These are phyloP conservation scores for Mrakia frigida DNA, from an alignment of 768 basidiomycete species.

Conservation along the genomic window DNA sequence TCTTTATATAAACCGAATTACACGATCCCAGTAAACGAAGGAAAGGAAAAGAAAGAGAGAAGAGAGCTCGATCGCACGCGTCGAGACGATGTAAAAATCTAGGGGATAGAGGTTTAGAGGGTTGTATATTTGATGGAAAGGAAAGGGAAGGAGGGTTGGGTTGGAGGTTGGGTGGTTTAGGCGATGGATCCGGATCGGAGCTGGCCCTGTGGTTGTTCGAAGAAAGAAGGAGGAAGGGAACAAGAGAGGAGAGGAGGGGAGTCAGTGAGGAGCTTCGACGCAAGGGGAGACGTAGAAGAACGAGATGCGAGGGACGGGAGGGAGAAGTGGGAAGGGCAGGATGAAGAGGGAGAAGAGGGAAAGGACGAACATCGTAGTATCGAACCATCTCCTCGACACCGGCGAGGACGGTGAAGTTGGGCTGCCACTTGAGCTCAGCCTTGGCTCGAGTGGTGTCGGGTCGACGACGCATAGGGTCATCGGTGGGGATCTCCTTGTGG, in stretches of 20 bases:
- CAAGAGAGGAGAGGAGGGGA: too few species aligned
- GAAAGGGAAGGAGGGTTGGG: neutral
- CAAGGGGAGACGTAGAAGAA: too few species aligned
- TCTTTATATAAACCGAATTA: too few species aligned
- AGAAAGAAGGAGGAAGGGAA: too few species aligned
- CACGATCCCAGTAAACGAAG: too few species aligned
- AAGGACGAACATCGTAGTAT: slow-evolving; percentile 2
- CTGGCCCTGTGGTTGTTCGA: neutral
- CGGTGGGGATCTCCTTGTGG: slow-evolving; percentile 54
- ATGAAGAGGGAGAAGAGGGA: too few species aligned
- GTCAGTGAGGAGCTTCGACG: too few species aligned
- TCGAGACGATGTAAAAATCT: neutral
- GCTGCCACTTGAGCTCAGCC: slow-evolving; percentile 78
- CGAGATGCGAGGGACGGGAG: too few species aligned
- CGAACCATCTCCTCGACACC: slow-evolving; percentile 33
- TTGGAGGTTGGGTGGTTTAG: neutral
- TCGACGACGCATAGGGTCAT: slow-evolving; percentile 90
- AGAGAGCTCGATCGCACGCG: neutral
- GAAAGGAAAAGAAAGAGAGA: too few species aligned
- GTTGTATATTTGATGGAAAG: neutral
- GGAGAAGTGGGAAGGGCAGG: too few species aligned
- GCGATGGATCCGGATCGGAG: slow-evolving; percentile 18
- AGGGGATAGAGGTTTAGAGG: neutral
- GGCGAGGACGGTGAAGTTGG: slow-evolving; percentile 71
- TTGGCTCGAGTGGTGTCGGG: slow-evolving; percentile 91